A percentile compares a stretch with the other conserved stretches of the same genome.
Conservation (phyloP, 1,284 basidiomycete species). For the Xerocomus minutiporus region DNA sequence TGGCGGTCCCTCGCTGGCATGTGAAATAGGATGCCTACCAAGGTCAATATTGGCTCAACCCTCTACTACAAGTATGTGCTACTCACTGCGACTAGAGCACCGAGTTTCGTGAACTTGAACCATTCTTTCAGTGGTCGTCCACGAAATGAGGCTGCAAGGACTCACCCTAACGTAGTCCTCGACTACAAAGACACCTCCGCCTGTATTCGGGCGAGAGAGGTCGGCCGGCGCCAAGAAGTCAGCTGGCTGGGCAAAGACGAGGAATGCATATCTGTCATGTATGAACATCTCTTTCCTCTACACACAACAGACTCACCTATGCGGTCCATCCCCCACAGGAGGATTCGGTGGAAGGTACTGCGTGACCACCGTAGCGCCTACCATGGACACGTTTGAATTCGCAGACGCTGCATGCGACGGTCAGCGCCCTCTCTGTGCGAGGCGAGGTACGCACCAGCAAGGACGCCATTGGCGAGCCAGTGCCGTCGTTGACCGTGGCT, state of each 20-base stretch:
- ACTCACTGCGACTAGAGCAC: slow-evolving; percentile 53
- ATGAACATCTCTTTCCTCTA: neutral
- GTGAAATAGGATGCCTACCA: slow-evolving; percentile 66
- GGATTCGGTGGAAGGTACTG: slow-evolving; percentile 73
- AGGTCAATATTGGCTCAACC: slow-evolving; percentile 1
- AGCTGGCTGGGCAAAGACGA: slow-evolving; percentile 59
- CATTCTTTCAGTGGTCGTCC: neutral
- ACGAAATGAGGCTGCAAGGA: neutral
- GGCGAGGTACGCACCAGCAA: slow-evolving; percentile 36
- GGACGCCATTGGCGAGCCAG: slow-evolving; percentile 72
- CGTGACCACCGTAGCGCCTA: slow-evolving; percentile 53
- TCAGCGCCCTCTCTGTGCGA: neutral
- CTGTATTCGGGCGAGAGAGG: slow-evolving; percentile 46
- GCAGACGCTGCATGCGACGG: neutral
- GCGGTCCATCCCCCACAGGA: slow-evolving; percentile 60
- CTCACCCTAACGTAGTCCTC: slow-evolving; percentile 48
- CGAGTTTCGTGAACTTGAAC: slow-evolving; percentile 48
- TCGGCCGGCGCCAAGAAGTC: slow-evolving; percentile 59
- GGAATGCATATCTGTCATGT: slow-evolving; percentile 55
- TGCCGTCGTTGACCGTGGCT: slow-evolving; percentile 61
- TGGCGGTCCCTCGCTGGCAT: slow-evolving; percentile 65
- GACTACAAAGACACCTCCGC: slow-evolving; percentile 51
- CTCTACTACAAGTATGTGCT: slow-evolving; percentile 11
- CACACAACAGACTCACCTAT: slow-evolving; percentile 44
- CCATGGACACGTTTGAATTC: slow-evolving; percentile 45